phyloP scores from a whole-genome alignment of 305 asterid species.

The Caryopteris hybrid region DNA sequence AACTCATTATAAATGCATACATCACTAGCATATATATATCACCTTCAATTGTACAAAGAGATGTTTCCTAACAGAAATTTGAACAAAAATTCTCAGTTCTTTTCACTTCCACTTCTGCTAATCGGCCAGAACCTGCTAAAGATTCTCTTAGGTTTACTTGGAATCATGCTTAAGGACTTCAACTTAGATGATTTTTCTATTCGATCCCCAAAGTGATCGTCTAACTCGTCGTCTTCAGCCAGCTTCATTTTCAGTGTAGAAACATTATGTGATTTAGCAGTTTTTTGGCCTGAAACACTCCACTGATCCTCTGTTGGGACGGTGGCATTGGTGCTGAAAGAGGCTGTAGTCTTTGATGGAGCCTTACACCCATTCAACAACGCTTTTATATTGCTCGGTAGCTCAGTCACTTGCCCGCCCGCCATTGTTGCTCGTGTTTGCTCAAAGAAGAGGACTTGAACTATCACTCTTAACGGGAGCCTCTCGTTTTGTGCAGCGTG shows the following conservation, averaged over 20 bases:
- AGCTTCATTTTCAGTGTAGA: constrained; percentile 79
- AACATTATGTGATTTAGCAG: constrained; percentile 54
- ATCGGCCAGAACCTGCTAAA: constrained; percentile 79
- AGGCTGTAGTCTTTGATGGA: constrained; percentile 38
- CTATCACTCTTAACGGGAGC: constrained; percentile 89
- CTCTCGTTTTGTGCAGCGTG: constrained; percentile 94
- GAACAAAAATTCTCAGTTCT: constrained; percentile 35
- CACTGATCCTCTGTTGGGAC: constrained; percentile 53
- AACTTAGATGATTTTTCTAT: constrained; percentile 38
- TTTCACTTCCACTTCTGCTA: constrained; percentile 48
- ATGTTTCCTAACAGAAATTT: constrained; percentile 20
- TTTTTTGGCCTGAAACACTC: constrained; percentile 63
- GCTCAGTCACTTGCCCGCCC: constrained; percentile 50
- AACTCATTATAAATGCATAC: neutral
- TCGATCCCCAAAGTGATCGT: constrained; percentile 23
- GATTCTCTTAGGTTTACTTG: constrained; percentile 56
- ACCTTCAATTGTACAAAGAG: neutral
- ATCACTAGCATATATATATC: neutral
- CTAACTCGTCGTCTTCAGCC: constrained; percentile 60
- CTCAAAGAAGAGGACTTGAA: constrained; percentile 91
- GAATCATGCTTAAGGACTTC: constrained; percentile 39
- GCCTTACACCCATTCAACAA: constrained; percentile 40
- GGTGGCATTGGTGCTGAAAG: constrained; percentile 31
- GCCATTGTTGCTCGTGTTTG: constrained; percentile 70
- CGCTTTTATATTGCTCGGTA: constrained; percentile 64